These are phyloP conservation scores for Microsporum audouinii DNA, from an alignment of 2,329 filamentous ascomycete genomes.

Conservation along the genomic window DNA sequence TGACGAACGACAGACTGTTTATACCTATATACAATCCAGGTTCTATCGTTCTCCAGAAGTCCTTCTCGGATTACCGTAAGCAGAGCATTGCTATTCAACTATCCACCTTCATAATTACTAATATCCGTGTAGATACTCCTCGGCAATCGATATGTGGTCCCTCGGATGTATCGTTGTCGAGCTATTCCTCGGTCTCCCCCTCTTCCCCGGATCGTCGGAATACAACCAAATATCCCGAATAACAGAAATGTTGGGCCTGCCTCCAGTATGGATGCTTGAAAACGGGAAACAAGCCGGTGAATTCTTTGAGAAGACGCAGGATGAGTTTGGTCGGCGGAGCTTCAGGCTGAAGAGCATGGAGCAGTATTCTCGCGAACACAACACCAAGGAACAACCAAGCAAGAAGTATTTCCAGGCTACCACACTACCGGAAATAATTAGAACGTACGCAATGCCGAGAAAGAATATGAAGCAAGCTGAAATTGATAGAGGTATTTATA, in stretches of 20 bases:
- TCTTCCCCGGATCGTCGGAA: conserved; percentile 95
- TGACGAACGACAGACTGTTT: conserved; percentile 95
- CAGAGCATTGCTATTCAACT: conserved; percentile 4
- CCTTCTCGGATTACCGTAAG: conserved; percentile 70
- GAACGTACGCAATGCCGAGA: conserved; percentile 92
- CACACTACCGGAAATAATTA: conserved; percentile 91
- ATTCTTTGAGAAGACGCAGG: conserved; percentile 86
- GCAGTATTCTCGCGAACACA: conserved; percentile 89
- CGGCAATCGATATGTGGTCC: conserved; percentile 99
- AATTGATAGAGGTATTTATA: conserved; percentile 72
- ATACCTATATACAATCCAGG: conserved; percentile 96
- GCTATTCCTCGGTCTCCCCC: conserved; percentile 81
- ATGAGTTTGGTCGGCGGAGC: conserved; percentile 83
- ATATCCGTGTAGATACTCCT: conserved; percentile 57
- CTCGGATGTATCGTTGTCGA: conserved; percentile 97
- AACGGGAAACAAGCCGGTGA: conserved; percentile 96
- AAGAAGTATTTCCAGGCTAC: conserved; percentile 98
- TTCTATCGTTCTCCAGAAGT: conserved; percentile 98
- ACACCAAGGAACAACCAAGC: conserved; percentile 95
- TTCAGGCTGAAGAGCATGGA: conserved; percentile 96
- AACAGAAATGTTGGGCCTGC: conserved; percentile 93
- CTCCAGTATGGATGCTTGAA: conserved; percentile 97
- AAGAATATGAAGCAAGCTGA: conserved; percentile 99
- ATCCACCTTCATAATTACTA: background rate
- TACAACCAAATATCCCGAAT: conserved; percentile 98